phyloP scores from a whole-genome alignment of 2,329 filamentous ascomycete species.

The Penicillium sp. region DNA sequence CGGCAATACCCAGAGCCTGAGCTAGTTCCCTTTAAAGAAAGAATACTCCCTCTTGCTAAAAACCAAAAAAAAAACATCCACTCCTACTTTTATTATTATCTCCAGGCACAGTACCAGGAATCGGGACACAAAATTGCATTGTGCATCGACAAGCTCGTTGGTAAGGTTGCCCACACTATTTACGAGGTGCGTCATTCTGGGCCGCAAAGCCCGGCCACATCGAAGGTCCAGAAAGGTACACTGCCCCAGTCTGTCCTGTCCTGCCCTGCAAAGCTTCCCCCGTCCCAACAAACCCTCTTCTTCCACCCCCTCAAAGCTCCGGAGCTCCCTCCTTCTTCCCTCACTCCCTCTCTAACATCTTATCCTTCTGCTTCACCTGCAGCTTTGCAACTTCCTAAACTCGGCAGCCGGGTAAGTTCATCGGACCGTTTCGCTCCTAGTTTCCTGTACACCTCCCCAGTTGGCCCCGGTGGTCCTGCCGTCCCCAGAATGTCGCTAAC shows the following conservation, averaged over 20 bases:
- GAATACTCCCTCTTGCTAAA: too few species aligned
- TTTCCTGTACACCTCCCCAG: background rate
- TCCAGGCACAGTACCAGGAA: background rate
- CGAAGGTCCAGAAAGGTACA: background rate
- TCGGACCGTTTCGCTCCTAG: constrained; percentile 2
- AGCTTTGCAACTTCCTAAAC: background rate
- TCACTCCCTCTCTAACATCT: constrained; percentile 9
- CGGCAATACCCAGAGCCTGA: background rate
- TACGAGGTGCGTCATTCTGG: constrained; percentile 27
- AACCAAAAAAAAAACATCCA: background rate
- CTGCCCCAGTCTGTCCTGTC: too few species aligned
- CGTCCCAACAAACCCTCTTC: too few species aligned
- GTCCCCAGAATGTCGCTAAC: constrained; percentile 13
- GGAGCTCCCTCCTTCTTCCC: constrained; percentile 16
- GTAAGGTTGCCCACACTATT: constrained; percentile 21
- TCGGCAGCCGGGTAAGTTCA: constrained; percentile 13
- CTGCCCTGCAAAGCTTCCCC: too few species aligned
- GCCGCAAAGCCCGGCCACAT: constrained; percentile 25
- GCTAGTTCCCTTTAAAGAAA: background rate
- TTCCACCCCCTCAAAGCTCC: constrained; percentile 7
- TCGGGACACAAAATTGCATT: background rate
- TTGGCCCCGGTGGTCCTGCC: constrained; percentile 1
- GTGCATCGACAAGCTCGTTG: background rate
- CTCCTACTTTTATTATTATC: background rate
- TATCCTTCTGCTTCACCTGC: background rate